A percentile compares a stretch with the other conserved stretches of the same genome.
phyloP scores from a whole-genome alignment of 495 filamentous ascomycete species.

The Elaphomyces granulatus region DNA sequence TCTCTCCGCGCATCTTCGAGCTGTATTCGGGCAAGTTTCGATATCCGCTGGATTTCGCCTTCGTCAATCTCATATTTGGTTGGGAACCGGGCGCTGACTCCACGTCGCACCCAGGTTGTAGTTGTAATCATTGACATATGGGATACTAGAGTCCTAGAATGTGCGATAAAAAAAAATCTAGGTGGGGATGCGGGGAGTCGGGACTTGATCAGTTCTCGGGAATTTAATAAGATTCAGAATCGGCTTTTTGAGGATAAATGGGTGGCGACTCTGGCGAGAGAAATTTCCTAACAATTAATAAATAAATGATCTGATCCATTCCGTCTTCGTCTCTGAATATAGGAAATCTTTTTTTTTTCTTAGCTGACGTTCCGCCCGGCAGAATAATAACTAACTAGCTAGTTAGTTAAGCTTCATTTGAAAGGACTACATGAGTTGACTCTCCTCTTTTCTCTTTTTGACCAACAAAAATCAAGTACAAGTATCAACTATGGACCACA shows the following conservation, averaged over 20 bases:
- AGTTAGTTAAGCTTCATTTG: no score
- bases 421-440: no score
- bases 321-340: no score
- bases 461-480: no score
- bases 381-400: no score
- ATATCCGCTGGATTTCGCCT: slow-evolving; percentile 81
- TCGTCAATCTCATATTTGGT: slow-evolving; percentile 85
- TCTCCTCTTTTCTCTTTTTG: not conserved
- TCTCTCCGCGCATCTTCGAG: slow-evolving; percentile 86
- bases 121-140: slow-evolving; percentile 78
- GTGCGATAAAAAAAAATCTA: not conserved
- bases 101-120: slow-evolving; percentile 84
- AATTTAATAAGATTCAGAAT: no score
- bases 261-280: no score
- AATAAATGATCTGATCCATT: slow-evolving; percentile 2
- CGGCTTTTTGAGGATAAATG: no score
- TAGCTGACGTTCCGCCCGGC: slow-evolving; percentile 8
- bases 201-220: no score
- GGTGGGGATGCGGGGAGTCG: no score
- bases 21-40: slow-evolving; percentile 73
- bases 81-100: slow-evolving; percentile 83
- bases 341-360: slow-evolving; percentile 16
- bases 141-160: not conserved
- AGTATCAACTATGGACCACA: no score
- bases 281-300: slow-evolving; percentile 1